These are phyloP conservation scores for Phoma sp. DNA, from an alignment of 2,329 filamentous ascomycete species.

Conservation along the genomic window DNA sequence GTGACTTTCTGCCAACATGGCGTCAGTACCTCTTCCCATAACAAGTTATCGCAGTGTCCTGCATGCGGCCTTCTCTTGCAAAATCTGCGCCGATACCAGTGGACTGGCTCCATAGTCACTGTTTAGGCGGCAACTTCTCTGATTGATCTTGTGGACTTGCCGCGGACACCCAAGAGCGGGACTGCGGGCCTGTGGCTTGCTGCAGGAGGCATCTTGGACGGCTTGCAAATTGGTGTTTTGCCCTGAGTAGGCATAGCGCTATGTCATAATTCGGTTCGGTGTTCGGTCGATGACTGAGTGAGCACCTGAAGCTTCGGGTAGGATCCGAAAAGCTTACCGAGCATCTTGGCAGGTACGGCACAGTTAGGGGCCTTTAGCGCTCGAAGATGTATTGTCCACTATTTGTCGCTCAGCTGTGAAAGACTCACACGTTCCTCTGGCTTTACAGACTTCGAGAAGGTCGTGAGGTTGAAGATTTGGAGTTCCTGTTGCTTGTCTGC, in stretches of 20 bases:
- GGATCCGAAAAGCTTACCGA: slow-evolving; percentile 11
- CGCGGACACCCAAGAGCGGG: slow-evolving; percentile 1
- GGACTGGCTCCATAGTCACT: neutral
- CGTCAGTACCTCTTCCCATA: neutral
- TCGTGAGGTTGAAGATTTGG: neutral
- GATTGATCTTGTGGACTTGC: neutral
- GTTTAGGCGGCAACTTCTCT: neutral
- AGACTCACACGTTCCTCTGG: neutral
- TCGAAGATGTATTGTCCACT: neutral
- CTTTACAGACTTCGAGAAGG: neutral
- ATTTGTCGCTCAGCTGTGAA: neutral
- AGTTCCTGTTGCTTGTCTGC: neutral
- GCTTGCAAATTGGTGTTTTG: slow-evolving; percentile 7
- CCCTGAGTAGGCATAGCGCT: slow-evolving; percentile 7
- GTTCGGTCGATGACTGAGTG: slow-evolving; percentile 6
- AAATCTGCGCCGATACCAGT: neutral
- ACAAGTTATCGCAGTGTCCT: neutral
- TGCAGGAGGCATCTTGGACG: slow-evolving; percentile 7
- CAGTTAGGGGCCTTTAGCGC: slow-evolving; percentile 10
- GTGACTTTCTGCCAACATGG: neutral
- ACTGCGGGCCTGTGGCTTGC: slow-evolving; percentile 12
- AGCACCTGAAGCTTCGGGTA: slow-evolving; percentile 13
- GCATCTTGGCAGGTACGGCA: slow-evolving; percentile 15
- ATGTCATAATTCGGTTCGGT: slow-evolving; percentile 6
- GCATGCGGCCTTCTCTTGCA: too few relatives aligned